Conservation (phyloP, 257 asterid genomes). For the Lycium ferocissimum region DNA sequence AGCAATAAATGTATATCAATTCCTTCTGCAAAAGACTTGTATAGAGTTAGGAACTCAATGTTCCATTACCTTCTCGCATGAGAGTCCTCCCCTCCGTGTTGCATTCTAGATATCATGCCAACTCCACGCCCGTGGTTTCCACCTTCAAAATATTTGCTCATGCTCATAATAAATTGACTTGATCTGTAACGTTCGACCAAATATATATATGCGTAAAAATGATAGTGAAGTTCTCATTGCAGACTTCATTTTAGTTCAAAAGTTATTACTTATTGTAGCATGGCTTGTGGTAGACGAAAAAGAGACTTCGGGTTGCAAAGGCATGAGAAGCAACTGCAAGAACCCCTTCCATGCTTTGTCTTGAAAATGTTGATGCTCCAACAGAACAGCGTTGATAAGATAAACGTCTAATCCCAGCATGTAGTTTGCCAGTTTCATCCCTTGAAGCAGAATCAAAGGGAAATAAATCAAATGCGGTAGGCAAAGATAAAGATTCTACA, state of each 20-base stretch:
- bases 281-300: slow-evolving; percentile 23
- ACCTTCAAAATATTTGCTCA: slow-evolving; percentile 17
- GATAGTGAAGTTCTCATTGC: background rate
- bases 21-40: background rate
- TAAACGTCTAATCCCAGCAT: slow-evolving; percentile 28
- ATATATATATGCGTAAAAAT: background rate
- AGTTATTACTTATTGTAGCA: background rate
- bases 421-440: slow-evolving; percentile 25
- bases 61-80: background rate
- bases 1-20: background rate
- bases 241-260: background rate
- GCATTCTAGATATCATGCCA: background rate
- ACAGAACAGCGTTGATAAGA: background rate
- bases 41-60: background rate
- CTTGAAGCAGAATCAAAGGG: background rate
- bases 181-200: slow-evolving; percentile 28
- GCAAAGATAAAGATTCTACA: too few relatives aligned
- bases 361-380: background rate
- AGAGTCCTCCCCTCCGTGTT: background rate
- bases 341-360: background rate
- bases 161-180: slow-evolving; percentile 26
- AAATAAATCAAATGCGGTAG: background rate
- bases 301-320: background rate
- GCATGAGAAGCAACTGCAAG: slow-evolving; percentile 25
- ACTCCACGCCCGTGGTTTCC: background rate